Base-by-base conservation (phyloP, 2,329 filamentous ascomycete genomes). In the Cladophialophora exuberans region DNA sequence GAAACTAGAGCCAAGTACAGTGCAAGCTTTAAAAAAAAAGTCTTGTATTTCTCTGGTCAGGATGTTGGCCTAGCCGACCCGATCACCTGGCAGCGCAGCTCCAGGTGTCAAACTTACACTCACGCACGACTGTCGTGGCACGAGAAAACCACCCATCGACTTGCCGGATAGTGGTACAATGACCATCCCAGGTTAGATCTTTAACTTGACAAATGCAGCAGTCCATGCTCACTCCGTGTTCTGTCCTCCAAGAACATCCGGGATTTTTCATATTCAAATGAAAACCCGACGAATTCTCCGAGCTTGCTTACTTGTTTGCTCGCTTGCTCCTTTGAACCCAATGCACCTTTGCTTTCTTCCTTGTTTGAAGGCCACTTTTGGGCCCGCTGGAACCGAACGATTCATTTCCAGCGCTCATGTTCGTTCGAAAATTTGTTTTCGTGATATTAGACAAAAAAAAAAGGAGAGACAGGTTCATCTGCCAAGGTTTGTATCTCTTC, bases 101-200 rank as follows among this genome's bases (percentile, higher is more conserved):
- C 46, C 15, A 49, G 33, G 23, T n/a, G n/a, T n/a, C n/a, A n/a
- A n/a, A n/a, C n/a, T n/a, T n/a, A n/a, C n/a, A n/a, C n/a, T n/a
- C n/a, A n/a, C n/a, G n/a, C n/a, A n/a, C n/a, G n/a, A n/a, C n/a
- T n/a, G n/a, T n/a, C n/a, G 35, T 49, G 11, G 23, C 18, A 49
- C 46, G 39, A 28, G 35, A 30, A 38, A 36, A 15, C 28, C 20
- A 17, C 30, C 36, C 35, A 20, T 41, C 46, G 17, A 33, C 36
- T 23, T 35, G 28, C 26, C n/a, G 44, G 30, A 22, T 46, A 30
- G 20, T 52, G 50, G 50, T 52, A 45, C 50, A 52, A 10, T 28
- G 30, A 52, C 50, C 39, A 52, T 28, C 41, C 28, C 30, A 36
- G 38, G 15, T 28, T n/a, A n/a, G n/a, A n/a, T n/a, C n/a, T n/a